Evolutionary conservation across 2,329 filamentous ascomycete genomes (phyloP).

Genomic region (Trichoderma harzianum): DNA sequence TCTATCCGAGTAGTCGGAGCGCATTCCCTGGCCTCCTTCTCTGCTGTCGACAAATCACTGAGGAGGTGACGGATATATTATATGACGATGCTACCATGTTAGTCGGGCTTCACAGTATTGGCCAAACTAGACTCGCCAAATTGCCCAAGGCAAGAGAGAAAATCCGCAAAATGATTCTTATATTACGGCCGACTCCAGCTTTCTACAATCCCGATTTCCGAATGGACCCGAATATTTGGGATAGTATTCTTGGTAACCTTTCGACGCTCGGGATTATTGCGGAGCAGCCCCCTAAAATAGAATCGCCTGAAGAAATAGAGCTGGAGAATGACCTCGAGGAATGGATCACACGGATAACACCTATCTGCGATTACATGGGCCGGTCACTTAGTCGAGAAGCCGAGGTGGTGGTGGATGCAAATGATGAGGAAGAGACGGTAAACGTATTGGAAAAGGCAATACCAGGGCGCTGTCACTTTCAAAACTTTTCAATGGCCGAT

Average conservation of each 20-base stretch:
- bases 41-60: not conserved
- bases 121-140: not conserved
- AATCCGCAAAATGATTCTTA: not conserved
- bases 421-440: not conserved
- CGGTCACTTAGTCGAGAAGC: not conserved
- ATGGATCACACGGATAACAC: not conserved
- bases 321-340: not conserved
- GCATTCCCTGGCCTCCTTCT: not conserved
- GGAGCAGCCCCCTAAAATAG: not conserved
- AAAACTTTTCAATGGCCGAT: not conserved
- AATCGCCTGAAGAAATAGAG: not conserved
- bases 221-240: not conserved
- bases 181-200: not conserved
- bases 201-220: not conserved
- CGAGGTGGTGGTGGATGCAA: not conserved
- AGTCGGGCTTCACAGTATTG: not conserved
- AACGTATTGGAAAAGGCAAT: not conserved
- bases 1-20: not conserved
- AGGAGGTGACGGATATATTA: not conserved
- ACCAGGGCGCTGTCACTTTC: not conserved
- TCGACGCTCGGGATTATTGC: not conserved
- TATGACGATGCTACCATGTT: not conserved
- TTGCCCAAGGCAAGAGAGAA: not conserved
- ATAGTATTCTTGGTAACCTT: not conserved
- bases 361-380: not conserved